Percentiles rank a stretch among this genome's conserved stretches.
phyloP scores from a whole-genome alignment of 257 asterid species.

The Scutellaria minor region DNA sequence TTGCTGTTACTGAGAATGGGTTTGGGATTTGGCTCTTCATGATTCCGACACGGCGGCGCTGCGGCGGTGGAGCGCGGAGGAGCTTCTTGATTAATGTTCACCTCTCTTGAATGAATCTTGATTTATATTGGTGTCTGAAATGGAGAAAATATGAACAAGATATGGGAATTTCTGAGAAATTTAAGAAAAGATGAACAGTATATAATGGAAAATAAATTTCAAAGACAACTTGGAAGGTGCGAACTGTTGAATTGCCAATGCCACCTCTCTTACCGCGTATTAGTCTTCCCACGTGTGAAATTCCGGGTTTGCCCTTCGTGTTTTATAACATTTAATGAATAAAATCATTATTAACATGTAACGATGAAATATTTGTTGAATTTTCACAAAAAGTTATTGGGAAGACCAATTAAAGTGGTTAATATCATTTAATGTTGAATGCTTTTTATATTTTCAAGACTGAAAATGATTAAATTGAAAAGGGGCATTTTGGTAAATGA shows the following conservation, averaged over 20 bases:
- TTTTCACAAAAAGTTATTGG: no score
- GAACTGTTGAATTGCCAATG: slow-evolving; percentile 2
- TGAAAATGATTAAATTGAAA: no score
- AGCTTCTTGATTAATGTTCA: not conserved
- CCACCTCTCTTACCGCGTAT: slow-evolving; percentile 9
- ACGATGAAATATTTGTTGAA: no score
- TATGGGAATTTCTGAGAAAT: not conserved
- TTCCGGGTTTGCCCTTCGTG: no score
- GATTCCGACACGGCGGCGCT: slow-evolving; percentile 22
- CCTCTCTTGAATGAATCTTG: not conserved
- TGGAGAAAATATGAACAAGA: not conserved
- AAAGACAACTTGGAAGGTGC: not conserved
- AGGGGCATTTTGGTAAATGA: no score
- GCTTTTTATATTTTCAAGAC: no score
- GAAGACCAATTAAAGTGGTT: no score
- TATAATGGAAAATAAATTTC: not conserved
- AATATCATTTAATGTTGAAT: no score
- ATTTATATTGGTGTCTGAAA: not conserved
- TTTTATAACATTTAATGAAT: no score
- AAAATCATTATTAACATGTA: no score
- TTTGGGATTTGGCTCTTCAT: slow-evolving; percentile 40
- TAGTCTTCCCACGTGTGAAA: not conserved
- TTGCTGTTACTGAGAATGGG: slow-evolving; percentile 37
- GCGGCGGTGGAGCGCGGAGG: not conserved
- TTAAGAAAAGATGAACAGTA: not conserved